Base-by-base conservation (phyloP, 1,284 basidiomycete species). In the Tylopilus microsporus region DNA sequence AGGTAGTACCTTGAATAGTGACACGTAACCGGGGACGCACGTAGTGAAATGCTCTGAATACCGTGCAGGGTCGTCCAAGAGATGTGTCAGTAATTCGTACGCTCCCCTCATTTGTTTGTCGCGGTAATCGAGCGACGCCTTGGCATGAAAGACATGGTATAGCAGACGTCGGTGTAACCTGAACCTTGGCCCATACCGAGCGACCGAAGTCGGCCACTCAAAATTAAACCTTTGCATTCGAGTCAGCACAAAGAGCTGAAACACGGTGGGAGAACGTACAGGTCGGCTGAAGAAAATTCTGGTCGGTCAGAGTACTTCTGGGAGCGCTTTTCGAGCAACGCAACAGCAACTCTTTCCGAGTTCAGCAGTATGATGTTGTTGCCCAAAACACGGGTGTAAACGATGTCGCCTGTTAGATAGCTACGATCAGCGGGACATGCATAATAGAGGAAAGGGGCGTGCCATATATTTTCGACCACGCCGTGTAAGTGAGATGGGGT, bases 301-400 rank as follows among this genome's bases (percentile, higher is more conserved):
- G 66, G 66, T 15, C 64, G 49, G 45, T 68, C 66, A 6, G 66
- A 69, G n/a, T 67, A 67, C 16, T 47, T 66, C 39, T 48, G 4
- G 1, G 68, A 69, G 9, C 66, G 67, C 15, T 62, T 59, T 8
- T 67, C 68, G 12, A 69, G 55, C 41, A 69, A 30, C 0, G 49
- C 57, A 3, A 39, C 42, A 8, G 68, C 66, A 10, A 56, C 59
- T 15, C 55, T 21, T 36, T 68, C 60, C 41, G 66, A 61, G 55
- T 64, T 64, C 25, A 69, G 19, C 4, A 66, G 21, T 30, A 67
- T 53, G 18, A 62, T 46, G 3, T 66, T 55, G 41, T 62, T 55
- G 13, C 47, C 49, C 25, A 69, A 42, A 5, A 66, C 21, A 2
- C 53, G 46, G 0, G 49, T 50, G 19, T 62, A 56, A 11, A 69